Evolutionary conservation across 805 yeast species (phyloP), one percentile per base, ranked within the genome.

Genomic region (Nakazawaea wickerhamii): DNA sequence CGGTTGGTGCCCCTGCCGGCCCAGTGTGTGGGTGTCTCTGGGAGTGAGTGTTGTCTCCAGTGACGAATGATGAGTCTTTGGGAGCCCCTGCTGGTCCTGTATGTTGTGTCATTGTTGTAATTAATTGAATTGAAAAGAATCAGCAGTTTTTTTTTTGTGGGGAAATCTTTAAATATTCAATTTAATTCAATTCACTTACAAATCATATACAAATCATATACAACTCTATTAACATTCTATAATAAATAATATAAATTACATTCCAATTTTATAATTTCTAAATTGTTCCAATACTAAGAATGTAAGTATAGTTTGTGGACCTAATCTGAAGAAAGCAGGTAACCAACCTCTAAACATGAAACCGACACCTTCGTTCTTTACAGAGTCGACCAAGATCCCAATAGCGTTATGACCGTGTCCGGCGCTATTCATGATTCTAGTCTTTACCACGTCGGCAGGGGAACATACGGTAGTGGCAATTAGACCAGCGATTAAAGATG

Each of bases 321-420:
- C 95, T 48, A 87, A 69, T 57, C 96, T 77, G 5, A 86, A 75
- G 56, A 87, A 87, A 33, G 93, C 80, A 25, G 95, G 95, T 28
- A 84, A 65, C 96, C 96, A 87, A 20, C 96, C 96, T 60, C 95
- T 71, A 63, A 87, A 87, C 81, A 86, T 76, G 64, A 88, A 88
- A 1, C 79, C 73, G 11, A 77, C 68, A 18, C 96, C 96, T 61
- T 87, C 95, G 10, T 54, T 64, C 48, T 70, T 71, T 15, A 87
- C 70, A 0, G 91, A 85, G 5, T 60, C 58, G 1, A 51, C 50
- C 46, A 86, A 59, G 34, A 84, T 77, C 2, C 58, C 47, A 3
- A 75, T 36, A 2, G 87, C 81, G 47, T 75, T 63, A 40, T 67
- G 67, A 46, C 70, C 67, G 0, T 65, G 36, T 2, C 67, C 69